A percentile compares a stretch with the other conserved stretches of the same genome.
Evolutionary conservation across 2,329 filamentous ascomycete genomes (phyloP).

Genomic region (Xylaria sp.): DNA sequence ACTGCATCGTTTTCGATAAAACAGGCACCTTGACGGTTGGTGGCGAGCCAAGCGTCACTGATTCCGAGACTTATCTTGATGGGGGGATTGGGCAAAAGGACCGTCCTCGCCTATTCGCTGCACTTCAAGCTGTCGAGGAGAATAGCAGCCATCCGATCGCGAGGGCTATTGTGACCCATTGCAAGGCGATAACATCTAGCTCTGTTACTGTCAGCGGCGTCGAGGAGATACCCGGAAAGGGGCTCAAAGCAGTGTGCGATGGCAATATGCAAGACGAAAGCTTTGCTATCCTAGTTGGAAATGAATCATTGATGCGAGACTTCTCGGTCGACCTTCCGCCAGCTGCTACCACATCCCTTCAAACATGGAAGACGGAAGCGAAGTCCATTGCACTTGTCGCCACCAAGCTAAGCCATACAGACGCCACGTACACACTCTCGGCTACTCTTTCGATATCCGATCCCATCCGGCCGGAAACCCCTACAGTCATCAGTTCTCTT

Average conservation of each 20-base stretch:
- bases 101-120: constrained; percentile 56
- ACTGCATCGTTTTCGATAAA: constrained; percentile 88
- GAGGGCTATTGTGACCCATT: constrained; percentile 73
- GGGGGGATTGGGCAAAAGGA: constrained; percentile 37
- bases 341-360: constrained; percentile 52
- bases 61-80: constrained; percentile 56
- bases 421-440: constrained; percentile 60
- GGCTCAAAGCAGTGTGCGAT: constrained; percentile 68
- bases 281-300: constrained; percentile 73
- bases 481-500: constrained; percentile 71
- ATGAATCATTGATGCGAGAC: constrained; percentile 73
- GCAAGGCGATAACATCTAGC: constrained; percentile 52
- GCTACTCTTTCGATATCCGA: constrained; percentile 82
- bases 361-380: constrained; percentile 69
- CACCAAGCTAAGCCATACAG: constrained; percentile 46
- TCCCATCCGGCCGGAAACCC: constrained; percentile 78
- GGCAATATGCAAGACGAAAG: constrained; percentile 46
- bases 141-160: constrained; percentile 81
- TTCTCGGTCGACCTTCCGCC: constrained; percentile 54
- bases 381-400: constrained; percentile 72
- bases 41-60: constrained; percentile 75
- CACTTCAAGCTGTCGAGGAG: constrained; percentile 71
- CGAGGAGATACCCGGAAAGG: constrained; percentile 77
- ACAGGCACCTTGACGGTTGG: constrained; percentile 83
- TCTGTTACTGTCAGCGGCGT: constrained; percentile 54